Base-by-base conservation (phyloP, 805 yeast genomes). In the Teunomyces barrocoloradensis region DNA sequence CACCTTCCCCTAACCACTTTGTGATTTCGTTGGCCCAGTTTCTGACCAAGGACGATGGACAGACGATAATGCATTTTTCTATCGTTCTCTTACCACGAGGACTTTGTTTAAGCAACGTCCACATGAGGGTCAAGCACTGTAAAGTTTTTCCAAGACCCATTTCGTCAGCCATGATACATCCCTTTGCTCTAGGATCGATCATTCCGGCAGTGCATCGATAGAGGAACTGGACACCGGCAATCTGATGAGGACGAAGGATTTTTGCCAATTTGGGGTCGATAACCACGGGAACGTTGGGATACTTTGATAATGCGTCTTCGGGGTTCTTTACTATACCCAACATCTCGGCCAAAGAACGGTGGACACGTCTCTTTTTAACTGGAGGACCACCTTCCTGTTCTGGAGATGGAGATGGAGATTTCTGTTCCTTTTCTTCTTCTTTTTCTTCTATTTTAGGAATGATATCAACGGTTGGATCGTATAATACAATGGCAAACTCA, bases 141-240 rank as follows among this genome's bases (percentile, higher is more conserved):
- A 89, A 72, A 0, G 97, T 89, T 61, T 89, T 89, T 21, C 97
- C 97, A 34, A 89, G 73, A 3, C 97, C 97, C 97, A 90, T 90
- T 65, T 88, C 97, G 68, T 90, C 97, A 0, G 97, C 97, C 98
- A 92, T 92, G 43, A 92, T 92, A 61, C 97, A 92, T 2, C 99
- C 99, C 59, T 86, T 82, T 0, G 97, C 97, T 29, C 85, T 75
- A 6, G 89, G 79, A 61, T 86, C 89, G 23, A 85, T 79, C 29
- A 91, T 67, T 0, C 99, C 99, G 1, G 97, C 79, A 0, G 96
- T 89, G 66, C 99, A 92, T 46, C 91, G 71, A 59, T 90, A 94
- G 48, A 94, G 69, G 62, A 94, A 94, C 63, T 88, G 81, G 36
- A 92, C 97, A 53, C 99, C 99, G 42, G 92, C 96, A 4, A 94